A percentile compares a stretch with the other conserved stretches of the same genome.
Evolutionary conservation across 768 basidiomycete species (phyloP).

Genomic region (Tylopilus intermedius): DNA sequence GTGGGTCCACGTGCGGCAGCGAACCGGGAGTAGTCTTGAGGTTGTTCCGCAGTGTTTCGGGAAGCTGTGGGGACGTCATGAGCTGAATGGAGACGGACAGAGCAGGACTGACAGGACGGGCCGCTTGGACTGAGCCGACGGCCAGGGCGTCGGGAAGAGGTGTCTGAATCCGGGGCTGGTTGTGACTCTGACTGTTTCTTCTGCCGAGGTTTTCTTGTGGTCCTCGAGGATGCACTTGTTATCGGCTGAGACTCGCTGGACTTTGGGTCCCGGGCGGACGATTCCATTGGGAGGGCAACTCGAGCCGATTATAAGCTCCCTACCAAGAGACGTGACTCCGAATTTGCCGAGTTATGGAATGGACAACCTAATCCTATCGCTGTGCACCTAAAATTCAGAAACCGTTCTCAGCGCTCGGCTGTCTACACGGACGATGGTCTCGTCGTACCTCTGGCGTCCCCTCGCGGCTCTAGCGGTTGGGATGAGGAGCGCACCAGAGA

Average conservation of each 20-base stretch:
- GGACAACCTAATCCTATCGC: conserved; percentile 11
- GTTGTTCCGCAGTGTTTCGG: conserved; percentile 16
- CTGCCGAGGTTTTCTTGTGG: conserved; percentile 52
- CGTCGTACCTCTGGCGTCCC: conserved; percentile 18
- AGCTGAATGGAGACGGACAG: conserved; percentile 3
- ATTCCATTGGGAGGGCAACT: conserved; percentile 38
- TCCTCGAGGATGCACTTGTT: conserved; percentile 31
- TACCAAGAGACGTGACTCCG: conserved; percentile 22
- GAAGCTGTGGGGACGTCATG: conserved; percentile 15
- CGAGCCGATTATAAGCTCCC: conserved; percentile 22
- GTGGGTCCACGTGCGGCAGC: conserved; percentile 37
- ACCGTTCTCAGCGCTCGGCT: conserved; percentile 11
- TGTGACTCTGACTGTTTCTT: conserved; percentile 39
- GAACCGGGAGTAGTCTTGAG: conserved; percentile 27
- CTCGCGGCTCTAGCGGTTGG: conserved; percentile 10
- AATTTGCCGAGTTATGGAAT: conserved; percentile 29
- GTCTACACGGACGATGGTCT: conserved; percentile 6
- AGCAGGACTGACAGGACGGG: conserved; percentile 17
- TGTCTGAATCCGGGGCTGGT: conserved; percentile 15
- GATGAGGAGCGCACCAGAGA: conserved; percentile 5
- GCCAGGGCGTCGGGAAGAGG: conserved; percentile 24
- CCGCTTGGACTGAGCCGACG: conserved; percentile 25
- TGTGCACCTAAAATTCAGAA: conserved; percentile 3
- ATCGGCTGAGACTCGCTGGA: conserved; percentile 39
- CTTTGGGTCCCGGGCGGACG: conserved; percentile 46